Evolutionary conservation across 306 rosid species (phyloP).

Genomic region (Quillaja saponaria): DNA sequence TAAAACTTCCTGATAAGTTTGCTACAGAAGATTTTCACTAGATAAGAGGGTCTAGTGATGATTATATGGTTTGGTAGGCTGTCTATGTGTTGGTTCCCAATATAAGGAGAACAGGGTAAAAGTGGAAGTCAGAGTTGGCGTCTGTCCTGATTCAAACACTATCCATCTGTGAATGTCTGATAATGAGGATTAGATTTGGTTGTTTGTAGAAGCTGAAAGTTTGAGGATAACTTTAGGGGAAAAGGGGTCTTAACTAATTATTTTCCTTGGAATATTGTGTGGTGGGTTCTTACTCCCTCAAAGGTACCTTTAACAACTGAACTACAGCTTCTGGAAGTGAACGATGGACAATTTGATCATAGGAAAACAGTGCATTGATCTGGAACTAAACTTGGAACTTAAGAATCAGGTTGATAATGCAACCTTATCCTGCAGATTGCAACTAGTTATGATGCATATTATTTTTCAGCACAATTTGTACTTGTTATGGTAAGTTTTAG

Average conservation of each 20-base stretch:
- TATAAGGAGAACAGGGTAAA: constrained; percentile 1
- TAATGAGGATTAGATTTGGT: neutral
- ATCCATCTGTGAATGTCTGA: neutral
- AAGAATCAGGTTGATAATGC: neutral
- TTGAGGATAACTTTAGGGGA: neutral
- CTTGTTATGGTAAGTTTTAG: no score
- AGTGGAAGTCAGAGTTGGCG: constrained; percentile 9
- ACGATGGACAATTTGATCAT: neutral
- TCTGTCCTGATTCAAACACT: constrained; percentile 12
- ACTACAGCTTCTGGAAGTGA: neutral
- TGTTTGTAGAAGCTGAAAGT: neutral
- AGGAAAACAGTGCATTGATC: neutral
- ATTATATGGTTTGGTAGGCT: neutral
- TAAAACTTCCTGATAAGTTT: constrained; percentile 2
- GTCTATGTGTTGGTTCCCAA: neutral
- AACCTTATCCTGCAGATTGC: no score
- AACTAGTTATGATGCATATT: neutral
- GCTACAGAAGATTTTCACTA: neutral
- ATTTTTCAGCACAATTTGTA: no score
- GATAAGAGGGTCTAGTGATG: neutral
- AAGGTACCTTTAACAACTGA: neutral
- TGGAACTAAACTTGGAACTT: neutral
- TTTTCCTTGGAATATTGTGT: neutral
- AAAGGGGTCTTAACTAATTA: neutral
- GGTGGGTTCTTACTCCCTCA: neutral